Evolutionary conservation across 441 rosid species (phyloP), one percentile per base, ranked within the genome.

Genomic region (Erysimum pusillum): DNA sequence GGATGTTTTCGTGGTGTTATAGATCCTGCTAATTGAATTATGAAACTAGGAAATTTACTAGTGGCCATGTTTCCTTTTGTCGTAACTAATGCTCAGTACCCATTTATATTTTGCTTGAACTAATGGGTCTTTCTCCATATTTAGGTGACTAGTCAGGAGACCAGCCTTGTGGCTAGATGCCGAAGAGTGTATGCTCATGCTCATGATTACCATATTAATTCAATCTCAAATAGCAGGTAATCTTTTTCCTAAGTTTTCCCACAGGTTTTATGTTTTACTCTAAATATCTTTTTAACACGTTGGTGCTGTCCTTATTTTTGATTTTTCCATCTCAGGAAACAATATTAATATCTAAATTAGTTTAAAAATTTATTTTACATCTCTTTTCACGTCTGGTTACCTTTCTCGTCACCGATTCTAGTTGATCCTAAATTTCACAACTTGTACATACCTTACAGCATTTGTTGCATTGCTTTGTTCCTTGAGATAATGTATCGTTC

Each of bases 131-230:
- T 22, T 74, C 67, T 65, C 25, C 64, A 8, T 64, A 15, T 63
- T 22, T 76, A 76, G 99, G 94, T 96, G 61, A 86, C 97, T 73
- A 90, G 88, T 81, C 86, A 68, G 46, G 99, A 96, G 85, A 90
- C 97, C 60, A 92, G 78, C 85, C 86, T 88, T 73, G 79, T 88
- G 79, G 97, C 99, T 65, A 85, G 97, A 84, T 93, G 99, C 80
- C 93, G 98, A 75, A 87, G 98, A 83, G 89, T 96, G 45, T 93
- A 96, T 85, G 96, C 97, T 32, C 98, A 96, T 84, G 99, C 98
- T 20, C 99, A 96, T 81, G 98, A 96, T 80, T 96, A 88, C 80
- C 89, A 89, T 84, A 87, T 96, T 85, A 93, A 96, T 80, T 96
- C 99, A 36, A 84, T 96, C 69, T 90, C 99, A n/a, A 90, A 82